phyloP scores from a whole-genome alignment of 257 asterid species.

The Agastache rugosa region DNA sequence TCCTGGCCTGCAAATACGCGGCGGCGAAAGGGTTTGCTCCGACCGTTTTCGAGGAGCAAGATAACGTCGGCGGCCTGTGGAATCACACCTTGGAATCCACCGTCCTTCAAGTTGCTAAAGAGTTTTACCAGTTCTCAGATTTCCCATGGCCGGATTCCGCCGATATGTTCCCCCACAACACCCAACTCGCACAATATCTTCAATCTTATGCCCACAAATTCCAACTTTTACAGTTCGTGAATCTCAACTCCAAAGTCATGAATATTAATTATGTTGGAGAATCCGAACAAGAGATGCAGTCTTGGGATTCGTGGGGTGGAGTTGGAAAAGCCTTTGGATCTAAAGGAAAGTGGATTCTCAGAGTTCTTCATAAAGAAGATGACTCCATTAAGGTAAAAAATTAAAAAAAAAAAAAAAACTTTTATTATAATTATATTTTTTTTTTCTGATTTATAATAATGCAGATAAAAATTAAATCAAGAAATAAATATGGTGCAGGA shows the following conservation, averaged over 20 bases:
- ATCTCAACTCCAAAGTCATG: constrained; percentile 48
- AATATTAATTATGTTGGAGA: constrained; percentile 52
- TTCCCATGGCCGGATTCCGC: constrained; percentile 62
- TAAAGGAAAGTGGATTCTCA: constrained; percentile 64
- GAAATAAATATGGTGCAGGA: constrained; percentile 46
- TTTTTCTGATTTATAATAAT: too few relatives aligned
- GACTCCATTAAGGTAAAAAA: constrained; percentile 36
- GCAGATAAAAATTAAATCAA: too few relatives aligned
- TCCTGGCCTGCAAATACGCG: constrained; percentile 68
- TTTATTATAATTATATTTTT: too few relatives aligned
- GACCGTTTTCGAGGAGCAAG: constrained; percentile 50
- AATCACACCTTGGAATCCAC: constrained; percentile 53
- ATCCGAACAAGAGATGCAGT: constrained; percentile 42
- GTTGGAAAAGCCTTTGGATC: constrained; percentile 52
- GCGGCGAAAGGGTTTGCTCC: constrained; percentile 54
- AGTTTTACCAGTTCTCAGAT: constrained; percentile 50
- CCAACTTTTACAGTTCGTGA: constrained; percentile 37
- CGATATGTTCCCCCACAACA: constrained; percentile 34
- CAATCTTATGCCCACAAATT: constrained; percentile 57
- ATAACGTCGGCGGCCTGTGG: constrained; percentile 59
- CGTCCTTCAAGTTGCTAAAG: constrained; percentile 40
- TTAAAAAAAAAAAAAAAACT: too few relatives aligned
- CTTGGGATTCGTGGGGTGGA: constrained; percentile 60
- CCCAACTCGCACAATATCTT: constrained; percentile 44
- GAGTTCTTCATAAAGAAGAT: constrained; percentile 40